Evolutionary conservation across 2,329 filamentous ascomycete genomes (phyloP).

Genomic region (Hymenoscyphus occultus): DNA sequence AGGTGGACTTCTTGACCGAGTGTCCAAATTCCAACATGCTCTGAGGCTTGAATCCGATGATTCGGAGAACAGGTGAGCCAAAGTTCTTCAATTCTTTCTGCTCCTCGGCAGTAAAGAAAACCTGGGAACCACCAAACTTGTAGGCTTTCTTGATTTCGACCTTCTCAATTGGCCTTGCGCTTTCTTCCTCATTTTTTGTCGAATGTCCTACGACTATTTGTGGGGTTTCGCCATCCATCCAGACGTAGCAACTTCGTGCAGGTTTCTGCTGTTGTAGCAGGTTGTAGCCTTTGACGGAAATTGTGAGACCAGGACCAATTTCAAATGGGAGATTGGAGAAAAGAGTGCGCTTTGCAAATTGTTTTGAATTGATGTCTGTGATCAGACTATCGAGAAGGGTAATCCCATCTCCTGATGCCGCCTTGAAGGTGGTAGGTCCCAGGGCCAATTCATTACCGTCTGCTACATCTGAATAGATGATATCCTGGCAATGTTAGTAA

Average conservation of each 20-base stretch:
- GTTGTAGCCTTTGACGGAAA: conserved; percentile 92
- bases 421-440: conserved; percentile 53
- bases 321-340: conserved; percentile 88
- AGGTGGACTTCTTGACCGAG: conserved; percentile 79
- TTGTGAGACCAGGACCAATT: conserved; percentile 76
- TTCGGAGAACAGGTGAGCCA: conserved; percentile 76
- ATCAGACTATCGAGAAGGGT: conserved; percentile 75
- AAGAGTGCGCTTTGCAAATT: conserved; percentile 77
- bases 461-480: conserved; percentile 77
- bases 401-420: conserved; percentile 67
- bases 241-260: conserved; percentile 81
- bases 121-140: conserved; percentile 89
- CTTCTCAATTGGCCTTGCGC: conserved; percentile 72
- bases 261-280: conserved; percentile 81
- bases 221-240: conserved; percentile 78
- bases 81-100: conserved; percentile 75
- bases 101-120: conserved; percentile 83
- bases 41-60: conserved; percentile 90
- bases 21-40: conserved; percentile 77
- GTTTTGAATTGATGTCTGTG: conserved; percentile 86
- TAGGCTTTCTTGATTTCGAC: conserved; percentile 85
- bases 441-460: conserved; percentile 65
- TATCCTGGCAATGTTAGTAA: conserved; percentile 58
- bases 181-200: conserved; percentile 73
- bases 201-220: conserved; percentile 77